Evolutionary conservation across 2,329 filamentous ascomycete genomes (phyloP).

Genomic region (Colletotrichum eremochloae): DNA sequence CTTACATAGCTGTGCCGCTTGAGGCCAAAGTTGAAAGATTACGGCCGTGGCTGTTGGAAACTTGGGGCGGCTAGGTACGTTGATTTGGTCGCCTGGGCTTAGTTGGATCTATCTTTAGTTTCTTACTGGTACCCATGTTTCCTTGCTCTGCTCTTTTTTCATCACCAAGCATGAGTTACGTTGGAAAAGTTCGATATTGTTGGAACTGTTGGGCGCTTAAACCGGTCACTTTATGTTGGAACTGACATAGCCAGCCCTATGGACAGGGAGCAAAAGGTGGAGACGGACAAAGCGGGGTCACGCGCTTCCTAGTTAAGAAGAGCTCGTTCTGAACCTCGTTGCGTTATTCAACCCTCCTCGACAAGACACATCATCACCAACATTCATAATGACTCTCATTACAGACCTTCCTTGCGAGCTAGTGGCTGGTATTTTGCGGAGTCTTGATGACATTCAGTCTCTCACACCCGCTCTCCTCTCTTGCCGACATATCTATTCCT

Average conservation of each 20-base stretch:
- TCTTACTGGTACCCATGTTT: neutral
- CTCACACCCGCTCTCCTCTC: neutral
- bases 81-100: neutral
- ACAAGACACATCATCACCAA: neutral
- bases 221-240: neutral
- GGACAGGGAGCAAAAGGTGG: neutral
- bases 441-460: neutral
- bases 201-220: neutral
- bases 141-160: neutral
- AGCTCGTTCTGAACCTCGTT: neutral
- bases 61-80: neutral
- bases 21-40: too few relatives aligned
- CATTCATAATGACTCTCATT: neutral
- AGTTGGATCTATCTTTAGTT: neutral
- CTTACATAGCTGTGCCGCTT: neutral
- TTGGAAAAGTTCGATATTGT: neutral
- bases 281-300: neutral
- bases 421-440: neutral
- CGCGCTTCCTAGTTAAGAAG: neutral
- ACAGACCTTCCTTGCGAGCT: constrained; percentile 1
- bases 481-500: constrained; percentile 14
- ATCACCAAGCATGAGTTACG: neutral
- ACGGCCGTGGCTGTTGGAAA: neutral
- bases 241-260: neutral
- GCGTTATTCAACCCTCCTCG: neutral